phyloP scores from a whole-genome alignment of 495 filamentous ascomycete genomes.

The Mytilinidion resinicola region DNA sequence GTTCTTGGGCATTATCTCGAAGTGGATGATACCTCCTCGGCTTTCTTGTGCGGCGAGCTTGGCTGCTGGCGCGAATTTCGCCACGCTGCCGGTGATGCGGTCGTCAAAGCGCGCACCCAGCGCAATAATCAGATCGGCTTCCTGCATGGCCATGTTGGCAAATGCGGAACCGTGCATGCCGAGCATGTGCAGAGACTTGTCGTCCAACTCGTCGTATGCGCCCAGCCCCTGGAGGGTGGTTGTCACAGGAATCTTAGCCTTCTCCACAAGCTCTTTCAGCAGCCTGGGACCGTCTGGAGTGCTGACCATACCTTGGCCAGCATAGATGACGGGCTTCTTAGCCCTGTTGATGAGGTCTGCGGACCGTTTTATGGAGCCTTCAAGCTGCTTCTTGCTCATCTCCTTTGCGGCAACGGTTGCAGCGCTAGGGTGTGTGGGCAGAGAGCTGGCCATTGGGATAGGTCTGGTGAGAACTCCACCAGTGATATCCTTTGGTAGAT shows the following conservation, averaged over 20 bases:
- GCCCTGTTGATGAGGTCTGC: conserved; percentile 63
- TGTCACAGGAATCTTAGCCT: conserved; percentile 68
- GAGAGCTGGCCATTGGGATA: conserved; percentile 59
- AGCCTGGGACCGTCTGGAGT: conserved; percentile 59
- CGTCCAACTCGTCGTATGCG: conserved; percentile 69
- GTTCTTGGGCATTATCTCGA: conserved; percentile 79
- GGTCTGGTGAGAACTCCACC: conserved; percentile 57
- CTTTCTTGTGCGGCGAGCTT: conserved; percentile 60
- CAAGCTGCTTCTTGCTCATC: conserved; percentile 51
- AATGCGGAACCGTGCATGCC: conserved; percentile 78
- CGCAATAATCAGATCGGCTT: conserved; percentile 70
- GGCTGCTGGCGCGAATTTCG: conserved; percentile 63
- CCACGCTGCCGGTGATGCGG: conserved; percentile 59
- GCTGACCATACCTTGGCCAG: conserved; percentile 63
- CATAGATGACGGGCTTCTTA: conserved; percentile 72
- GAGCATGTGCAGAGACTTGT: conserved; percentile 74
- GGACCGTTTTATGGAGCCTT: conserved; percentile 54
- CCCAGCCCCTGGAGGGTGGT: conserved; percentile 74
- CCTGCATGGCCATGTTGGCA: conserved; percentile 74
- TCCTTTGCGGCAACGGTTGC: conserved; percentile 61
- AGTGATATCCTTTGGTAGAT: conserved; percentile 74
- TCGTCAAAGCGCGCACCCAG: conserved; percentile 74
- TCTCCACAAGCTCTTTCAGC: conserved; percentile 63
- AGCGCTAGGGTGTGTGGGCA: conserved; percentile 63
- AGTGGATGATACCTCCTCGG: conserved; percentile 73